These are phyloP conservation scores for Cercospora berteroae DNA, from an alignment of 2,329 filamentous ascomycete species.

Conservation along the genomic window DNA sequence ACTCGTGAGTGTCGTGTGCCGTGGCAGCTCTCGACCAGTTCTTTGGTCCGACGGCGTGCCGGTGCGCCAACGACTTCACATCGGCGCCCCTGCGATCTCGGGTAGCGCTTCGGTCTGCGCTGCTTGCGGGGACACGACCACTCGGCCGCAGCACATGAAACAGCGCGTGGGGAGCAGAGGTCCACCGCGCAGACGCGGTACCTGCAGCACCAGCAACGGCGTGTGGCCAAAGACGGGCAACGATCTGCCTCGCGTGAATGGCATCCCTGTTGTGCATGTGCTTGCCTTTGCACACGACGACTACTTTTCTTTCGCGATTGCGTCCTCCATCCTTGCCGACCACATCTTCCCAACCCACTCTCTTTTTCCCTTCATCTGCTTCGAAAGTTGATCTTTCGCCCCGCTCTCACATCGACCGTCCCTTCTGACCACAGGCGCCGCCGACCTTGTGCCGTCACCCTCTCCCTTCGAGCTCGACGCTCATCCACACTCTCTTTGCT, in stretches of 20 bases:
- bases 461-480: constrained; percentile 37
- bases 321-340: not conserved
- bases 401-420: constrained; percentile 17
- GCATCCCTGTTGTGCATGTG: constrained; percentile 16
- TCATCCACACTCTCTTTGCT: constrained; percentile 31
- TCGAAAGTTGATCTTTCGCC: not conserved
- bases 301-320: not conserved
- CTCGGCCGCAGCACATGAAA: constrained; percentile 18
- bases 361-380: constrained; percentile 17
- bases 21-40: not conserved
- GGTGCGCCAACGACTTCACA: not conserved
- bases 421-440: constrained; percentile 22
- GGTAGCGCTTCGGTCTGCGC: not conserved
- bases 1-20: not conserved
- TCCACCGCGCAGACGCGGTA: constrained; percentile 17
- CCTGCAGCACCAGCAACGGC: not conserved
- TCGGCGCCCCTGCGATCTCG: not conserved
- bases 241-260: not conserved
- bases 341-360: constrained; percentile 11
- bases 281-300: constrained; percentile 11
- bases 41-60: not conserved
- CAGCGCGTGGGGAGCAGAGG: constrained; percentile 13
- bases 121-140: constrained; percentile 19
- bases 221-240: not conserved
- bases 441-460: constrained; percentile 31